Evolutionary conservation across 441 rosid genomes (phyloP), one percentile per base, ranked within the genome.

Genomic region (Raphanus hybrid): DNA sequence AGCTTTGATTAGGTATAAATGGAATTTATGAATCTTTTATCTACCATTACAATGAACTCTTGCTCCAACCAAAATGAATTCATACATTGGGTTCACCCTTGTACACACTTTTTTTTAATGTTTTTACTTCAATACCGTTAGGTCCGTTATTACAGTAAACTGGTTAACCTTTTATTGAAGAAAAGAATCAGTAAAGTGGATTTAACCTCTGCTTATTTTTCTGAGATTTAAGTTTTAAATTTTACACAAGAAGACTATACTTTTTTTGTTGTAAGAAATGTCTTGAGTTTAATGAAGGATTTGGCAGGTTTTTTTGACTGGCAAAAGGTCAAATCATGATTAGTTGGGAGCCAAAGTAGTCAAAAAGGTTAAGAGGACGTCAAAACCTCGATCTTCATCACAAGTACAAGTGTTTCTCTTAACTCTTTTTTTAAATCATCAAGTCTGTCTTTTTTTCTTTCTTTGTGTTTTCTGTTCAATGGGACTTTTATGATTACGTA

Each of bases 321-420:
- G 7, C 9, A 50, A 80, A 80, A 75, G 69, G 73, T 75, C 66
- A 75, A 75, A 75, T 75, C 70, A 80, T 80, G 80, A 80, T 80
- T 80, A 80, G 54, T 16, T 12, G 50, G 80, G 80, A 75, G 80
- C 67, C 77, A 64, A 67, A 67, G 62, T 68, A 73, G 83, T 77
- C 77, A 81, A 61, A 74, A 81, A 75, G 76, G 23, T 71, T 75
- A 70, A 69, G 69, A 43, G 80, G 50, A 80, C 80, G 74, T 80
- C 83, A 80, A 80, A 80, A 70, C 82, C 82, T 75, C 74, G 77
- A 80, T 66, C 32, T 75, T 70, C 69, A 23, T 70, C 67, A 75
- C 73, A 80, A 71, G 76, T 75, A 75, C 80, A 80, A 66, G 60
- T 71, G 65, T 71, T 65, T 69, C 52, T 18, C 57, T 39, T 75